Evolutionary conservation across 768 basidiomycete genomes (phyloP), one percentile per base, ranked within the genome.

Genomic region (Dentipellis fragilis): DNA sequence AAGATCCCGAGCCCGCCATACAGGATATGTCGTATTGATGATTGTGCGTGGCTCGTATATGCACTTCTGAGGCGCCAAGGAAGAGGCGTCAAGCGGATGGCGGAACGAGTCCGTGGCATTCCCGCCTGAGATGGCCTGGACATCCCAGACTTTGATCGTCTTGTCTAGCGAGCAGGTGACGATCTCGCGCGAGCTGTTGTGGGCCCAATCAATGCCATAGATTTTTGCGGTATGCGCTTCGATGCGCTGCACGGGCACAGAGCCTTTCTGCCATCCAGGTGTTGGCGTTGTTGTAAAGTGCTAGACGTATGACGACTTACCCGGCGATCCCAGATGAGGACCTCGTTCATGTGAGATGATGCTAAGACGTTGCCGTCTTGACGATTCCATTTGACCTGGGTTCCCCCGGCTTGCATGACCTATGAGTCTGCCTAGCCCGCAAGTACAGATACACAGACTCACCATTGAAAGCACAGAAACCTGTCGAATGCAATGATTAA

Each of bases 331-430:
- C 96, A 99, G 17, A 98, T 84, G 36, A 92, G 72, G 0, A 98
- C 88, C 63, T 88, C 80, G 59, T 89, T 86, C 52, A 81, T 77
- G 66, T 98, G 95, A 1, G 92, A 84, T 1, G 92, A 94, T 0
- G 96, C 95, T 0, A 99, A 75, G 5, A 96, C 71, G 58, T 96
- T 83, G 3, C 84, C 79, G 63, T 97, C 85, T 64, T 85, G 83
- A 12, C 89, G 77, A 66, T 95, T 98, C 92, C 93, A 99, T 69
- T 98, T 98, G 56, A 98, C 92, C 67, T 99, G 95, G 0, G 95
- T 97, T 1, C 89, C 93, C 14, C 80, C 85, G 16, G 84, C 91
- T 91, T 58, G 45, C 38, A 19, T 29, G 6, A n/a, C 5, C 59
- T 42, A 49, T 58, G 58, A 42, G 16, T 10, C 38, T 10, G 23